These are phyloP conservation scores for Claviceps sp. DNA, from an alignment of 2,329 filamentous ascomycete genomes.

Conservation along the genomic window DNA sequence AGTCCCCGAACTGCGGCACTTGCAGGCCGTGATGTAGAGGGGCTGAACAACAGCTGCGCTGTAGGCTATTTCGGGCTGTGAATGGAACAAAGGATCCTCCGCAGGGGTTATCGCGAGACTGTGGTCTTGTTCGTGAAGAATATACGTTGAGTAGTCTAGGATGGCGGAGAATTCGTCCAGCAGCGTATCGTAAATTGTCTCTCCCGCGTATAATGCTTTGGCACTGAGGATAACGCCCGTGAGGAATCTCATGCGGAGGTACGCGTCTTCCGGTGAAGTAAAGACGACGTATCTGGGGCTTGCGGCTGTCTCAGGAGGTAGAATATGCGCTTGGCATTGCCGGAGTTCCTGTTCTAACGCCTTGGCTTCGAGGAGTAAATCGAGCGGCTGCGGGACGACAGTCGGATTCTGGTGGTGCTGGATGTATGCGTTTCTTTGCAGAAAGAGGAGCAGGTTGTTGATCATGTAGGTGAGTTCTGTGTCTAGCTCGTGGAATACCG, in stretches of 20 bases:
- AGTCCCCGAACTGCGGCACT: conserved; percentile 7
- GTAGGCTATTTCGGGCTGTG: conserved; percentile 5
- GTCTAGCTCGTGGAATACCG: background rate
- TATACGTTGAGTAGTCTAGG: conserved; percentile 3
- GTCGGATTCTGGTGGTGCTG: conserved; percentile 5
- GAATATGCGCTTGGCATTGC: background rate
- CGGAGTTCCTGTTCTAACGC: conserved; percentile 3
- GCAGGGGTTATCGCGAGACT: background rate
- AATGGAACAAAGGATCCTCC: background rate
- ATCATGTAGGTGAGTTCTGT: background rate
- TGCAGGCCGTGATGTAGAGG: conserved; percentile 7
- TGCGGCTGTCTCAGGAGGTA: background rate
- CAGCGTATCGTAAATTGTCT: conserved; percentile 7
- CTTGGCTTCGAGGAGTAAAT: conserved; percentile 3
- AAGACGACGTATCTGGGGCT: conserved; percentile 1
- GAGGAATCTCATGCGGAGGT: conserved; percentile 7
- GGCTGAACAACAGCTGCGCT: conserved; percentile 3
- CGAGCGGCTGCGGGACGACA: conserved; percentile 1
- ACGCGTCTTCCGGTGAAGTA: conserved; percentile 1
- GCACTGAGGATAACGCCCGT: conserved; percentile 4
- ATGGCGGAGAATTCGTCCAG: conserved; percentile 5
- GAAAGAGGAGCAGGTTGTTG: conserved; percentile 5
- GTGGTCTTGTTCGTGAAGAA: background rate
- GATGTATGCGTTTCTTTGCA: conserved; percentile 4
- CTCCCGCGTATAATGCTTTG: conserved; percentile 6